Conservation (phyloP, 148 eudicot genomes). For the Polygonum maritimum region DNA sequence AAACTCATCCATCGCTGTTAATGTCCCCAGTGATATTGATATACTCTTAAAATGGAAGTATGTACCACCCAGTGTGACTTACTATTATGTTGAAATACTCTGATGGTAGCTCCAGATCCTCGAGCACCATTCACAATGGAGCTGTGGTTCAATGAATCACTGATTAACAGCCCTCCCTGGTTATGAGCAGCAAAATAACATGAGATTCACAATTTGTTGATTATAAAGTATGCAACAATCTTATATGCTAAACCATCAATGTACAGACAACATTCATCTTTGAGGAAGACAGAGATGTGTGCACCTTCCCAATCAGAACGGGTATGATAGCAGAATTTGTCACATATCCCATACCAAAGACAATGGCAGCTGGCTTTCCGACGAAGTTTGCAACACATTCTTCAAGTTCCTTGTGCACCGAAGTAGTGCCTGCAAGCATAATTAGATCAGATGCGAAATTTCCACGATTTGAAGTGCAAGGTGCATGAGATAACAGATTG, state of each 20-base stretch:
- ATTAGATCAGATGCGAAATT: conserved; percentile 13
- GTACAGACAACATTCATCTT: not conserved
- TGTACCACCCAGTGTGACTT: conserved; percentile 14
- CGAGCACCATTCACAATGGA: conserved; percentile 95
- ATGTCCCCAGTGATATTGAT: not conserved
- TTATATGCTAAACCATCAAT: not conserved
- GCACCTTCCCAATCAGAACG: conserved; percentile 80
- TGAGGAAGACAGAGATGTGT: not conserved
- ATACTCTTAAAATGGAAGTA: not conserved
- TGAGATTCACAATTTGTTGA: not conserved
- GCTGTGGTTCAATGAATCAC: conserved; percentile 93
- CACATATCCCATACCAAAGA: conserved; percentile 92
- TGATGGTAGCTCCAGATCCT: conserved; percentile 80
- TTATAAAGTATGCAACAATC: not conserved
- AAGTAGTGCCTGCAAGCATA: conserved; percentile 59
- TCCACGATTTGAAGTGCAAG: not conserved
- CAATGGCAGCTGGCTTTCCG: conserved; percentile 80
- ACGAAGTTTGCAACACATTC: conserved; percentile 80
- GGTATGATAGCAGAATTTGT: conserved; percentile 95
- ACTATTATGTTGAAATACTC: conserved; percentile 96
- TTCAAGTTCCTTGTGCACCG: conserved; percentile 68
- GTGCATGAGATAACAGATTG: not conserved
- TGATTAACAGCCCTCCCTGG: conserved; percentile 69
- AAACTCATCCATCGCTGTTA: not conserved
- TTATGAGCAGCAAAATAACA: not conserved